Evolutionary conservation across 2,329 filamentous ascomycete genomes (phyloP), one percentile per base, ranked within the genome.

Genomic region (Exserohilum rostratum): DNA sequence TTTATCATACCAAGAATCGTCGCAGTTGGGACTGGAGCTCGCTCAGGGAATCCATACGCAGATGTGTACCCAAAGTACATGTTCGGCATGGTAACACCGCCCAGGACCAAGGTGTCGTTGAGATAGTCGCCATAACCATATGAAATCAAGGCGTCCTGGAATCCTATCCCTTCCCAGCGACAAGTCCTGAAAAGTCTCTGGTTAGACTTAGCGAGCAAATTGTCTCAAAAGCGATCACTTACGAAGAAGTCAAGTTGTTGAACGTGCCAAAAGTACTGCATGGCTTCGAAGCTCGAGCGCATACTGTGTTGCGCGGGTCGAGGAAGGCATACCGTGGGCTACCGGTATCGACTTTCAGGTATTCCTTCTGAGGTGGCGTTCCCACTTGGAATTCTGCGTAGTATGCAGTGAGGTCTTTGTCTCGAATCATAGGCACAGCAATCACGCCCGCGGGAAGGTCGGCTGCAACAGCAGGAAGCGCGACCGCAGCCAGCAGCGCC

Each of bases 51-150:
- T 6, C 6, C 6, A 30, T 42, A 42, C 9, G 3, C 5, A 6
- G 39, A 42, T 15, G 39, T 42, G 39, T 42, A 42, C n/a, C 39
- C 39, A 15, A 42, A 42, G 25, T 42, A 30, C 25, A 42, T 42
- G n/a, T 30, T 27, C 6, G 39, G 39, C 25, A 42, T 18, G n/a
- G 39, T 42, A 10, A 42, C 39, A 18, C 39, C 39, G n/a, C 39
- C 39, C 25, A 42, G n/a, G n/a, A 42, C 9, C 25, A 42, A 42
- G n/a, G 39, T 42, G 39, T 42, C 39, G 17, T 42, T 42, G 39
- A 42, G 39, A 12, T 17, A 42, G 10, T 42, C 39, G 6, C 39
- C 39, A 9, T 6, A 3, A 2, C 39, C 39, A 17, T 4, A 11
- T 7, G 13, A 10, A 7, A 5, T 5, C n/a, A 42, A 15, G 9